These are phyloP conservation scores for Collybia mongolica DNA, from an alignment of 768 basidiomycete genomes.

Conservation along the genomic window DNA sequence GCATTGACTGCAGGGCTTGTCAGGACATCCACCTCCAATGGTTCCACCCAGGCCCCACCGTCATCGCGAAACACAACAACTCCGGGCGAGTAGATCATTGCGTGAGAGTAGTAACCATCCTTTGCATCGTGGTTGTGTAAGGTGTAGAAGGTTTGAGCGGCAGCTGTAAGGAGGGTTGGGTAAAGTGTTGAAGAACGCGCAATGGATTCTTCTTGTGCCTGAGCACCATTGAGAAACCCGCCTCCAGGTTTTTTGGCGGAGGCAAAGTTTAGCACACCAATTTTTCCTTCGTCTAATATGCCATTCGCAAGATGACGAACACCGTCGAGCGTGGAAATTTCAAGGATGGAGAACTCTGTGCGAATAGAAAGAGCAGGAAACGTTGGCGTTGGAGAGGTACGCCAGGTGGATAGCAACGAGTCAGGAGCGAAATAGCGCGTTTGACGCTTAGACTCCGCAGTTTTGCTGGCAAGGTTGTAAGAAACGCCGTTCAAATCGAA, in stretches of 20 bases:
- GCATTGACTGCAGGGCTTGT: constrained; percentile 81
- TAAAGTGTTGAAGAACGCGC: constrained; percentile 76
- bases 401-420: constrained; percentile 48
- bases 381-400: constrained; percentile 42
- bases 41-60: constrained; percentile 51
- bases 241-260: constrained; percentile 76
- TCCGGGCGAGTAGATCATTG: constrained; percentile 73
- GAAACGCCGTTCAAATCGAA: constrained; percentile 26
- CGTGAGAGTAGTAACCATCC: constrained; percentile 70
- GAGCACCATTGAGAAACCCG: constrained; percentile 70
- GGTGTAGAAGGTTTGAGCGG: constrained; percentile 60
- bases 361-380: neutral
- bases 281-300: constrained; percentile 21
- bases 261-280: constrained; percentile 77
- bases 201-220: constrained; percentile 81
- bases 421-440: constrained; percentile 57
- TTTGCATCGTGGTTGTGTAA: constrained; percentile 49
- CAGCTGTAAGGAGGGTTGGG: constrained; percentile 53
- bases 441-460: constrained; percentile 29
- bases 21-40: constrained; percentile 62
- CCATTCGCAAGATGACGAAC: constrained; percentile 39
- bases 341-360: constrained; percentile 46
- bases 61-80: constrained; percentile 67
- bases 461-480: constrained; percentile 24
- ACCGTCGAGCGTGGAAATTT: constrained; percentile 65